These are phyloP conservation scores for Phytophthora europaea DNA, from an alignment of 352 stramenopile species.

Conservation along the genomic window DNA sequence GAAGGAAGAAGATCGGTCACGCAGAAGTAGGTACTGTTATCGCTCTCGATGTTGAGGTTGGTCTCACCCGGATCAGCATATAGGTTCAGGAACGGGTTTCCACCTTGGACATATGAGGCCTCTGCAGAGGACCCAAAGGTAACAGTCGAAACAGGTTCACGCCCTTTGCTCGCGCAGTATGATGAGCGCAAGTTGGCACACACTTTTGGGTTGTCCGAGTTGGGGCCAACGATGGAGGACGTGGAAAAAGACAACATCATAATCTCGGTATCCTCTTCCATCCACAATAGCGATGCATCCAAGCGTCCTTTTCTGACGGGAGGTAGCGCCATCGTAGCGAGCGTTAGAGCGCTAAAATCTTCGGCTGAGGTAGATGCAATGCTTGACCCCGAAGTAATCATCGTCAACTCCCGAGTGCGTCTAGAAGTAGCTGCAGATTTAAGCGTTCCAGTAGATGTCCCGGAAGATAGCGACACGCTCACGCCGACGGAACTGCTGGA, in stretches of 20 bases:
- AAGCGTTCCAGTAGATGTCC: constrained; percentile 50
- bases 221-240: constrained; percentile 71
- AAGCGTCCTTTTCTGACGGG: constrained; percentile 50
- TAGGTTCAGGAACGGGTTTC: constrained; percentile 81
- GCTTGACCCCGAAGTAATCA: constrained; percentile 42
- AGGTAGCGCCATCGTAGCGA: constrained; percentile 71
- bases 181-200: constrained; percentile 74
- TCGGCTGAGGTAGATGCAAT: constrained; percentile 20
- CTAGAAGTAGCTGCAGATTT: constrained; percentile 45
- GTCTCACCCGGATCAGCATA: constrained; percentile 70
- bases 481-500: constrained; percentile 49
- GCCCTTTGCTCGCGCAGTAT: constrained; percentile 61
- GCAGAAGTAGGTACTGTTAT: constrained; percentile 84
- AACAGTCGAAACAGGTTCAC: constrained; percentile 56
- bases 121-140: constrained; percentile 46
- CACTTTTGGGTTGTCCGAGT: constrained; percentile 72
- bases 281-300: constrained; percentile 82
- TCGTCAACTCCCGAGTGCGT: constrained; percentile 55
- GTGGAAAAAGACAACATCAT: constrained; percentile 84
- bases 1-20: constrained; percentile 74
- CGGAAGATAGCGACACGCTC: constrained; percentile 65
- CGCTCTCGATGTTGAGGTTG: constrained; percentile 52
- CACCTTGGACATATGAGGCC: constrained; percentile 75
- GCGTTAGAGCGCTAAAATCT: constrained; percentile 58
- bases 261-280: constrained; percentile 72